Evolutionary conservation across 768 basidiomycete genomes (phyloP), one percentile per base, ranked within the genome.

Genomic region (Boletus vinaceobasis): DNA sequence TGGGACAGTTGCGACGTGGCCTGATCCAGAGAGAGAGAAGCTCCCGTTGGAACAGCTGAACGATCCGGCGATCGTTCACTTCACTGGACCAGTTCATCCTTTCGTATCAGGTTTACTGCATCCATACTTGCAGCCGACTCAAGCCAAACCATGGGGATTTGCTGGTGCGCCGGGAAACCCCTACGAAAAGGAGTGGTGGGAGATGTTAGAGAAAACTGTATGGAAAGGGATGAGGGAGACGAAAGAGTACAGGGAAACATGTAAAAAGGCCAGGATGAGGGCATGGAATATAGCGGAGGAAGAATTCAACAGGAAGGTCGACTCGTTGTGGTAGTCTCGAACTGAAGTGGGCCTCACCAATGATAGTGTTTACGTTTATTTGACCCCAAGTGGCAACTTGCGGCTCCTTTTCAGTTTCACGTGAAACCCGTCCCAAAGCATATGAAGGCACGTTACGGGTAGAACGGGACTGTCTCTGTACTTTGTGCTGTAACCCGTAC

Each of bases 401-500:
- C 35, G 38, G 38, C 19, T 14, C 21, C 4, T 23, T 10, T 15
- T 37, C 6, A 2, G 21, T 33, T 36, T 37, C 60, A 61, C 60
- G 52, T 62, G 61, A 48, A 51, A 52, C 21, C 9, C 3, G 23
- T 3, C 15, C 2, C 15, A 29, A 8, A 9, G 27, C 42, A 46
- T 48, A 59, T 57, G 50, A 40, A 55, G 40, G 29, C 17, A 11
- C 36, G 35, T 37, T 38, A 15, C 11, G 23, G 33, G 45, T 48
- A 61, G 45, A 57, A 61, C 31, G 15, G 43, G 36, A 14, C 39
- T 9, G 45, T 36, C 35, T 29, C 39, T 4, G 36, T 21, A 19
- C 38, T 17, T 32, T 59, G 33, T 23, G 4, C 49, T 53, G 40
- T 29, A 8, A 43, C 42, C 32, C 19, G 7, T 5, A 33, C 39